Conservation (phyloP, 768 basidiomycete genomes). For the Trametes cingulata region DNA sequence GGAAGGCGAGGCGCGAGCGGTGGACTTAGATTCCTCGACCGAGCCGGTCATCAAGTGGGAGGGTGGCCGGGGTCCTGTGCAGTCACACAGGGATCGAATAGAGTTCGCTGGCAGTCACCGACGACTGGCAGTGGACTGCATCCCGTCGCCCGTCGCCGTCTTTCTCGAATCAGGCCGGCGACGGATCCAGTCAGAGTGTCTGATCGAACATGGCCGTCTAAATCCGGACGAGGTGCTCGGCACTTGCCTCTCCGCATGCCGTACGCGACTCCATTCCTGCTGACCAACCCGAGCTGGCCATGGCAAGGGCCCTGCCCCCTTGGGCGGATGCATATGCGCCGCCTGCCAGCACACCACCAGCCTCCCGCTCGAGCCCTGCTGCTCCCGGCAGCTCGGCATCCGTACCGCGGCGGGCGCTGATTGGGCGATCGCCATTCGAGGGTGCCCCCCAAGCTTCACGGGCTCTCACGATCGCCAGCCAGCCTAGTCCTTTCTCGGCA, state of each 20-base stretch:
- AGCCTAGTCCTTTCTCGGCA: constrained; percentile 12
- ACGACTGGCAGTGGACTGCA: not conserved
- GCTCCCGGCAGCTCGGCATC: constrained; percentile 16
- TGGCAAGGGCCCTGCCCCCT: constrained; percentile 9
- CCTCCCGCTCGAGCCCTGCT: not conserved
- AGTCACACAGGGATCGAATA: constrained; percentile 19
- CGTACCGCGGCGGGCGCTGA: constrained; percentile 1
- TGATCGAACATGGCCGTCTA: constrained; percentile 27
- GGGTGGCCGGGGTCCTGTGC: constrained; percentile 18
- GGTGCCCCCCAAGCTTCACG: constrained; percentile 25
- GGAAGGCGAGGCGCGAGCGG: constrained; percentile 17
- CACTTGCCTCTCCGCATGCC: constrained; percentile 25
- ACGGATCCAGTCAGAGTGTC: constrained; percentile 25
- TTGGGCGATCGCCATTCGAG: constrained; percentile 23
- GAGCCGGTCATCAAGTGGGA: constrained; percentile 17
- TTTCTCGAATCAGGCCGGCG: constrained; percentile 12
- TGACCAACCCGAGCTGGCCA: constrained; percentile 9
- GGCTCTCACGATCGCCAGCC: constrained; percentile 13
- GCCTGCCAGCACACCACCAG: constrained; percentile 12
- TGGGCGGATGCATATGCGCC: not conserved
- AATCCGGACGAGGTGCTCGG: constrained; percentile 22
- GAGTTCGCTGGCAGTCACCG: constrained; percentile 22
- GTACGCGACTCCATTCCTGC: constrained; percentile 23
- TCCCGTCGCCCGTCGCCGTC: constrained; percentile 11
- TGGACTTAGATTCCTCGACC: constrained; percentile 24